Percentiles rank a stretch among this genome's conserved stretches.
Evolutionary conservation across 331 rosid species (phyloP).

Genomic region (Malus hybrid): DNA sequence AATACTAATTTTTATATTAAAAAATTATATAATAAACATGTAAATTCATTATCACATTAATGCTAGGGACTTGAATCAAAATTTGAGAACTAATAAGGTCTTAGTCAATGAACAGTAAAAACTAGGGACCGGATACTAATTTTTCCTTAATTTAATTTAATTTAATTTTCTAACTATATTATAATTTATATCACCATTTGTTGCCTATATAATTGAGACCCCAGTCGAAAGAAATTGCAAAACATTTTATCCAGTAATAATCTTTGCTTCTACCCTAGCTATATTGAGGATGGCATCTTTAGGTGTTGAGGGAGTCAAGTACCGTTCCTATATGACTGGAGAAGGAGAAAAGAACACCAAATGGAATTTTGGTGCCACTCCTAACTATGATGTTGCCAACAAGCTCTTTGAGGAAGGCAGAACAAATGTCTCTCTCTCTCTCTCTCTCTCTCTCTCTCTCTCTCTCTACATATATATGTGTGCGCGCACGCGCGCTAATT

Average conservation of each 20-base stretch:
- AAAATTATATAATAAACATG: too few species aligned
- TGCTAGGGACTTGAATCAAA: too few species aligned
- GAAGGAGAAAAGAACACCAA: slow-evolving; percentile 27
- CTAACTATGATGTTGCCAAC: slow-evolving; percentile 30
- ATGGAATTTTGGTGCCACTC: slow-evolving; percentile 31
- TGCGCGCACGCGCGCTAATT: neutral
- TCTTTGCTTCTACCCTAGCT: neutral
- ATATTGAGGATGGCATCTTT: slow-evolving; percentile 1
- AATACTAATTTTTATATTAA: too few species aligned
- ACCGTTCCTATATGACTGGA: slow-evolving; percentile 21
- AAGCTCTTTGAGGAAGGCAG: slow-evolving; percentile 36
- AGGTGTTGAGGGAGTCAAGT: slow-evolving; percentile 13
- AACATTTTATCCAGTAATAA: neutral
- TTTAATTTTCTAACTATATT: neutral
- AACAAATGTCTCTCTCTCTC: slow-evolving; percentile 19
- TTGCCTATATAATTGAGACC: neutral
- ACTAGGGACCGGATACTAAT: too few species aligned
- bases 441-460: neutral
- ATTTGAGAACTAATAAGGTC: too few species aligned
- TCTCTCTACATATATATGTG: neutral
- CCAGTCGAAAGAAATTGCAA: neutral
- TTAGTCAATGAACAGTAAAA: too few species aligned
- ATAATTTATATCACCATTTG: neutral
- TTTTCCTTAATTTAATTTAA: too few species aligned
- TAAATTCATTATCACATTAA: too few species aligned